A percentile compares a stretch with the other conserved stretches of the same genome.
phyloP scores from a whole-genome alignment of 1,139 yeast species.

The Candida sp. region DNA sequence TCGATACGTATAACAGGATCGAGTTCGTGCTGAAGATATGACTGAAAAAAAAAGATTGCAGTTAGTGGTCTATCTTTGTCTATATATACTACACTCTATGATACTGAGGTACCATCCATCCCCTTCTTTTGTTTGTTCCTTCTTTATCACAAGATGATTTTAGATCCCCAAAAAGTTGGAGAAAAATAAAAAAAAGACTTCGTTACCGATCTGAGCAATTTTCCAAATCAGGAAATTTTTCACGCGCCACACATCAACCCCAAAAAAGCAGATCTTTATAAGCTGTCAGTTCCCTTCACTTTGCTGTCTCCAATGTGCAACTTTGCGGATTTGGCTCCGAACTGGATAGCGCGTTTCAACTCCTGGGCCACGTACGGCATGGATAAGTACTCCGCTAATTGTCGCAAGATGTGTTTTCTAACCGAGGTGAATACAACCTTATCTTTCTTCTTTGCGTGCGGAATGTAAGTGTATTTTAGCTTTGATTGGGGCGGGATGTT shows the following conservation, averaged over 20 bases:
- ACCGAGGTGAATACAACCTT: constrained; percentile 29
- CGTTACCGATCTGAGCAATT: neutral
- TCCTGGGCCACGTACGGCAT: constrained; percentile 68
- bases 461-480: constrained; percentile 32
- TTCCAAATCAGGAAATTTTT: constrained; percentile 7
- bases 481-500: constrained; percentile 59
- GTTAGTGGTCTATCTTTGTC: neutral
- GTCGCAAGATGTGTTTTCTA: constrained; percentile 68
- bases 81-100: neutral
- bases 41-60: too few relatives aligned
- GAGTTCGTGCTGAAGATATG: too few relatives aligned
- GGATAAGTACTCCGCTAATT: constrained; percentile 57
- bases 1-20: too few relatives aligned
- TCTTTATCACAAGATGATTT: constrained; percentile 7
- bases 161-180: neutral
- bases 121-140: neutral
- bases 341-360: constrained; percentile 94
- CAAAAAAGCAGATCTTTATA: neutral
- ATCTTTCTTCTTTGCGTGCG: constrained; percentile 30
- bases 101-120: too few relatives aligned
- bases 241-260: neutral
- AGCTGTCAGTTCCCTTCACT: constrained; percentile 62
- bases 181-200: neutral
- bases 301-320: constrained; percentile 77
- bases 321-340: constrained; percentile 95